Conservation (phyloP, 2,329 filamentous ascomycete species). For the Eurotiales sp. region DNA sequence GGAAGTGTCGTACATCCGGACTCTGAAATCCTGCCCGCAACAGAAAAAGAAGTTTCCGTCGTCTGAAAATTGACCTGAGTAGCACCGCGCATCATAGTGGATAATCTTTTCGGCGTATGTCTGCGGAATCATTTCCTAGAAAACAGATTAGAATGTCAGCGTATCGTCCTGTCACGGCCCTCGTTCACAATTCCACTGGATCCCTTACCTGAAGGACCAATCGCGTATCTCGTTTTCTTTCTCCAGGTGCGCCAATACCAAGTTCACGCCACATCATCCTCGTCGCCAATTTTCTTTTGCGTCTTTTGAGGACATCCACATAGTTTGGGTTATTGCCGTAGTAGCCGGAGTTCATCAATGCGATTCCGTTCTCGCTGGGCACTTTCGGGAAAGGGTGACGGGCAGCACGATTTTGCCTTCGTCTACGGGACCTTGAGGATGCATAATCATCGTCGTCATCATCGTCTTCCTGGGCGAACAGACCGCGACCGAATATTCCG, state of each 20-base stretch:
- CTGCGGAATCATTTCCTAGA: conserved; percentile 71
- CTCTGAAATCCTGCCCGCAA: conserved; percentile 86
- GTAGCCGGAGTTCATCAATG: conserved; percentile 75
- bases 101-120: conserved; percentile 80
- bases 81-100: conserved; percentile 80
- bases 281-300: conserved; percentile 59
- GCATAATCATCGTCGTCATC: conserved; percentile 23
- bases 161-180: not conserved
- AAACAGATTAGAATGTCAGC: not conserved
- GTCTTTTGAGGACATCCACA: conserved; percentile 50
- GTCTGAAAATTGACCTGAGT: conserved; percentile 93
- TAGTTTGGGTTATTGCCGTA: conserved; percentile 69
- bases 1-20: conserved; percentile 95
- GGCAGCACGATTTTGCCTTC: conserved; percentile 40
- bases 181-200: not conserved
- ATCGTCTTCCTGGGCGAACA: conserved; percentile 30
- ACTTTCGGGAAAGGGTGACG: conserved; percentile 70
- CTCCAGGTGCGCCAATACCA: conserved; percentile 59
- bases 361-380: conserved; percentile 70
- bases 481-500: conserved; percentile 22
- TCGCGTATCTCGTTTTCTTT: conserved; percentile 58
- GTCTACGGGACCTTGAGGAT: conserved; percentile 7
- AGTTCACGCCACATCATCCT: conserved; percentile 79
- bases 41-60: conserved; percentile 97
- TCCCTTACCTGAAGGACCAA: conserved; percentile 63